Base-by-base conservation (phyloP, 2,329 filamentous ascomycete species). In the Aureobasidium sp. region DNA sequence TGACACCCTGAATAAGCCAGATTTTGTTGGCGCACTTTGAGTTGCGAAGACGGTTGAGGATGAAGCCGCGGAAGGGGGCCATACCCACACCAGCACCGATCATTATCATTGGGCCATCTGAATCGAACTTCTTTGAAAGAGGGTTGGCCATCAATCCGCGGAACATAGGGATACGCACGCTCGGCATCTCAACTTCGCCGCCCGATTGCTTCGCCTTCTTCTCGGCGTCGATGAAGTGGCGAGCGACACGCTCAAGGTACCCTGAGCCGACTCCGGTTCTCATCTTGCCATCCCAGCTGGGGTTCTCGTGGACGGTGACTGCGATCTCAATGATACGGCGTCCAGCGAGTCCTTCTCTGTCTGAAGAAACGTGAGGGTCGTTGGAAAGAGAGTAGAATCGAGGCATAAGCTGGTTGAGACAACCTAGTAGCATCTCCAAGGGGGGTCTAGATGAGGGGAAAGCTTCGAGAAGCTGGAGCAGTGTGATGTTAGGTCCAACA, bases 381-480 rank as follows among this genome's bases (percentile, higher is more conserved):
- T 96, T 96, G 58, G 92, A 96, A 15, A 99, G 84, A 4, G 93
- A 97, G 78, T 99, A 99, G 79, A 99, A 99, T 62, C 94, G 89
- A 2, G 94, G 94, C 93, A 97, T 97, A 55, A 97, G 81, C 51
- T 90, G 88, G 68, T 88, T 89, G 57, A 96, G 83, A 45, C 88
- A 83, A 2, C 88, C 89, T 37, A 96, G 81, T 11, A 99, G 79
- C 62, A 85, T 79, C 59, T 94, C 89, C 67, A 99, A 79, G 4
- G 93, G 91, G 57, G 94, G 94, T 71, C 90, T 89, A 7, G 90
- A 85, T 42, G 90, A 96, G 2, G 94, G 91, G 78, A 99, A 99
- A 1, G 94, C 94, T 69, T 88, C 81, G 31, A 99, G 83, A 7
- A 99, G 81, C 75, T 97, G 94, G 17, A 86, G 81, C 21, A 99